These are phyloP conservation scores for Allium cepa DNA, from an alignment of 106 monocot species.

Conservation along the genomic window DNA sequence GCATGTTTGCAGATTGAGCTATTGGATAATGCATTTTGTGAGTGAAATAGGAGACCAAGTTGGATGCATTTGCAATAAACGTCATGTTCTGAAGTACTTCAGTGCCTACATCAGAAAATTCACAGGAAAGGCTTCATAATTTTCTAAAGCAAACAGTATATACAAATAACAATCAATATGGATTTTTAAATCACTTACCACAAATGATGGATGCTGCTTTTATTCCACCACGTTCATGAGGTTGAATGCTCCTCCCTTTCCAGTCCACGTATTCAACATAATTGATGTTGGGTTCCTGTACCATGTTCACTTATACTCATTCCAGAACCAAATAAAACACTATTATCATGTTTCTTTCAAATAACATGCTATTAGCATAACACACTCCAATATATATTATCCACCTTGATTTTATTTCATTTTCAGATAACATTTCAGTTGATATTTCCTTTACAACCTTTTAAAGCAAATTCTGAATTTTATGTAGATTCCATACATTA, in stretches of 20 bases:
- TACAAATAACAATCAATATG: background rate
- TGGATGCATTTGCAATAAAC: slow-evolving; percentile 13
- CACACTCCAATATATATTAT: too few relatives aligned
- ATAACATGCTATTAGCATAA: too few relatives aligned
- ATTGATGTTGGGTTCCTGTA: background rate
- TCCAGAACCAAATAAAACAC: too few relatives aligned
- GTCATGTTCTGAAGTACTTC: slow-evolving; percentile 15
- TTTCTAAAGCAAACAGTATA: background rate
- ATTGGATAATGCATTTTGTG: slow-evolving; percentile 14
- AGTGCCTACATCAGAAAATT: slow-evolving; percentile 4
- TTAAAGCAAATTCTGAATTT: too few relatives aligned
- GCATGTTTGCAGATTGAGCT: slow-evolving; percentile 13
- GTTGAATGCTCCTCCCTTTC: slow-evolving; percentile 3
- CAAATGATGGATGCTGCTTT: slow-evolving; percentile 1
- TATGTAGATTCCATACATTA: too few relatives aligned
- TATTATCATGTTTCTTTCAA: too few relatives aligned
- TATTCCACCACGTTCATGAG: slow-evolving; percentile 1
- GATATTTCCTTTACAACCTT: too few relatives aligned
- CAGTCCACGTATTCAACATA: background rate
- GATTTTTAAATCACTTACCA: background rate
- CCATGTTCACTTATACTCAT: too few relatives aligned
- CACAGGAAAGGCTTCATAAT: background rate
- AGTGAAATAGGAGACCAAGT: slow-evolving; percentile 15
- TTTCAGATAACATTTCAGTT: too few relatives aligned
- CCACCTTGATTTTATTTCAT: too few relatives aligned